phyloP scores from a whole-genome alignment of 768 basidiomycete genomes.

The Pisolithus microcarpus region DNA sequence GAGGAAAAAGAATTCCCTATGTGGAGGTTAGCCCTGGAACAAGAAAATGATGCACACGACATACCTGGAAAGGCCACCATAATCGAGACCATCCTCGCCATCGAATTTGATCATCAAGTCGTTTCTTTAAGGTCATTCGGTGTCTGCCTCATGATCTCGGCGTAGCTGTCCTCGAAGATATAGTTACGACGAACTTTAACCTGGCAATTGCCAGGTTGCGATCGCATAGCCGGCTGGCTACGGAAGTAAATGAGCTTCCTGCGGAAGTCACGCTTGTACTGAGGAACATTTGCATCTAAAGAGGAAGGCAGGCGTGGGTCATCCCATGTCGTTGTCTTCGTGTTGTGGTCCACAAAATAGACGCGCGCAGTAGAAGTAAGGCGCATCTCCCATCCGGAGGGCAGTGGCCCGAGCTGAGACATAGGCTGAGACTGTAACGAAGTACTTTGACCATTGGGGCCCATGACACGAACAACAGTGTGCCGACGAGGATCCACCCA shows the following conservation, averaged over 20 bases:
- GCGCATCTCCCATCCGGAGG: constrained; percentile 99
- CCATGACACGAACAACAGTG: constrained; percentile 94
- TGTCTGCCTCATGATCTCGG: constrained; percentile 99
- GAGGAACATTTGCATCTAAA: constrained; percentile 93
- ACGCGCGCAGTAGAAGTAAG: constrained; percentile 96
- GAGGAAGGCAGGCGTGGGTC: constrained; percentile 95
- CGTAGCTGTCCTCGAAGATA: constrained; percentile 99
- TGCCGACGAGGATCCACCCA: constrained; percentile 99
- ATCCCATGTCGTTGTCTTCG: constrained; percentile 99
- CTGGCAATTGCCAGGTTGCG: constrained; percentile 98
- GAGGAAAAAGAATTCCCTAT: constrained; percentile 99
- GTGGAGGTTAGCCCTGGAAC: constrained; percentile 7
- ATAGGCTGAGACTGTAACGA: constrained; percentile 92
- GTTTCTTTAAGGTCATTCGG: constrained; percentile 98
- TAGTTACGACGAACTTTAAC: constrained; percentile 97
- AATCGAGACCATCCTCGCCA: constrained; percentile 97
- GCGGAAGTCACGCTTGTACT: constrained; percentile 99
- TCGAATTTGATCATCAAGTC: constrained; percentile 99
- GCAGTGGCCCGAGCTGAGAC: constrained; percentile 91
- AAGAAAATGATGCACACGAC: constrained; percentile 15
- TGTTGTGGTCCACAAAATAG: constrained; percentile 99
- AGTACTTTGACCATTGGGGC: constrained; percentile 82
- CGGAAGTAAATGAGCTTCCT: constrained; percentile 99
- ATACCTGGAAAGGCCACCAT: constrained; percentile 93
- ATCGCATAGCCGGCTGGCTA: constrained; percentile 95